Percentiles rank a stretch among this genome's conserved stretches.
Evolutionary conservation across 192 early-diverging fungal genomes (phyloP).

Genomic region (Cladochytrium replicatum): DNA sequence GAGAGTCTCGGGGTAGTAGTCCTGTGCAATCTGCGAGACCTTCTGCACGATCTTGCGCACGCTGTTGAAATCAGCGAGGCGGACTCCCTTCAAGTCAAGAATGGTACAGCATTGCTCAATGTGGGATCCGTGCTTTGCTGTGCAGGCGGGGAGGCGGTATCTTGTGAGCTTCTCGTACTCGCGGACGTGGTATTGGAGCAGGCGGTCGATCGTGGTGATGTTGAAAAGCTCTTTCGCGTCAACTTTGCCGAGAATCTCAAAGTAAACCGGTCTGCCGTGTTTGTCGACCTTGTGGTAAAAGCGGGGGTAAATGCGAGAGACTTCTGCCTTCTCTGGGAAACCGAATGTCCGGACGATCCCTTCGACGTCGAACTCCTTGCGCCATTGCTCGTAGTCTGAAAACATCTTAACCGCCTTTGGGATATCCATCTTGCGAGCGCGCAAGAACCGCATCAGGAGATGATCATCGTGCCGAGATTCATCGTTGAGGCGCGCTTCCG

Average conservation of each 20-base stretch:
- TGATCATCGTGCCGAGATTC: conserved; percentile 51
- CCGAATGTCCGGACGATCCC: conserved; percentile 32
- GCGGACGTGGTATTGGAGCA: conserved; percentile 63
- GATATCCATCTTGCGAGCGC: conserved; percentile 48
- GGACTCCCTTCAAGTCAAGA: conserved; percentile 83
- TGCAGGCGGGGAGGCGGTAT: conserved; percentile 71
- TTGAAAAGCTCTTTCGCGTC: conserved; percentile 53
- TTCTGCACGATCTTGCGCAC: conserved; percentile 55
- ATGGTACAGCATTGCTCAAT: conserved; percentile 82
- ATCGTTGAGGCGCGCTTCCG: too few species aligned
- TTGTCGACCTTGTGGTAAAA: conserved; percentile 90
- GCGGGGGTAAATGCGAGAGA: conserved; percentile 58
- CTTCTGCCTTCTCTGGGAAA: conserved; percentile 51
- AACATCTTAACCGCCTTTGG: conserved; percentile 46
- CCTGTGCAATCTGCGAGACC: conserved; percentile 77
- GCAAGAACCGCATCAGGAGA: conserved; percentile 44
- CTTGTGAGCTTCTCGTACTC: conserved; percentile 63
- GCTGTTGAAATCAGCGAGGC: conserved; percentile 62
- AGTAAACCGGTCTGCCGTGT: conserved; percentile 79
- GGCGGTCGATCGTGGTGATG: conserved; percentile 55
- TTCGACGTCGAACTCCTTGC: conserved; percentile 52
- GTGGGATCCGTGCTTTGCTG: conserved; percentile 44
- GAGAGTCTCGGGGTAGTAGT: conserved; percentile 90
- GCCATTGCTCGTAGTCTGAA: conserved; percentile 48
- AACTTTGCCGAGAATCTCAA: conserved; percentile 73